Percentiles rank a stretch among this genome's conserved stretches.
phyloP scores from a whole-genome alignment of 2,329 filamentous ascomycete genomes.

The Mycosphaerella arachidis region DNA sequence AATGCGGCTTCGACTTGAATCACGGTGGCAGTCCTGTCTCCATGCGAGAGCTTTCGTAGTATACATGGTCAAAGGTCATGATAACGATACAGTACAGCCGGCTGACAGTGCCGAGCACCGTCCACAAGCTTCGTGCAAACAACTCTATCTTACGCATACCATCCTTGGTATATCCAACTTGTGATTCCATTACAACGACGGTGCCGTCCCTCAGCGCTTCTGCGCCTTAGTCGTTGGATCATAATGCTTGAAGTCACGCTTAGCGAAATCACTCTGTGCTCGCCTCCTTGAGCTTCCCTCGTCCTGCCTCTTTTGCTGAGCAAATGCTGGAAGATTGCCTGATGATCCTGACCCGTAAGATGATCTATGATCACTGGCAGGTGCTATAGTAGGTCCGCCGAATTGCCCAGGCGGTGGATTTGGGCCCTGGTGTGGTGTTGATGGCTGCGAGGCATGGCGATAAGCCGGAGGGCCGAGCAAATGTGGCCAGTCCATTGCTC shows the following conservation, averaged over 20 bases:
- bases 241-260: constrained; percentile 3
- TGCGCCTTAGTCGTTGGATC: neutral
- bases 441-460: constrained; percentile 3
- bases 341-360: constrained; percentile 11
- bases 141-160: neutral
- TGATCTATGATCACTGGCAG: constrained; percentile 20
- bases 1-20: neutral
- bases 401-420: constrained; percentile 12
- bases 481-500: constrained; percentile 4
- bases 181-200: neutral
- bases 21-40: no score
- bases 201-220: neutral
- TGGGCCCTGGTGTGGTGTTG: constrained; percentile 4
- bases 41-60: neutral
- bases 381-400: constrained; percentile 26
- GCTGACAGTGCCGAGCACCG: neutral
- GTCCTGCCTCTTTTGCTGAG: constrained; percentile 23
- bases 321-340: constrained; percentile 25
- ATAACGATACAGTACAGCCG: neutral
- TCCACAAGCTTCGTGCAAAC: neutral
- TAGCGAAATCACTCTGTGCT: constrained; percentile 8
- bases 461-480: neutral
- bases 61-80: neutral
- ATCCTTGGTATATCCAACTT: neutral
- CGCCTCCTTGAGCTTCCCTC: constrained; percentile 12